Base-by-base conservation (phyloP, 306 rosid genomes). In the Acacia crassicarpa region DNA sequence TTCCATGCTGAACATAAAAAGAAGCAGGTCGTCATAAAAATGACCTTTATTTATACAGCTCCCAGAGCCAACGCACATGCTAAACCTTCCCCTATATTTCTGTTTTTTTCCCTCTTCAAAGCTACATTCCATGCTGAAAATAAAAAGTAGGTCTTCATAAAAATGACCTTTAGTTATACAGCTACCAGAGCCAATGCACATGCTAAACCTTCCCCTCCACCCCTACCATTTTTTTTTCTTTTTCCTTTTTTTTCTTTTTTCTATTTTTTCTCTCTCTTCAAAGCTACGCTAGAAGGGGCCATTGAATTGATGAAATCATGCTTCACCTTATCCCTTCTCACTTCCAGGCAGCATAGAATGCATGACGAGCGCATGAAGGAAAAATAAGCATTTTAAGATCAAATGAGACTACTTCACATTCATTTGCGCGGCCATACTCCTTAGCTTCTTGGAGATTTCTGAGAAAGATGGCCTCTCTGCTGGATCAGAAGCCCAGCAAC, bases 391-490 rank as follows among this genome's bases (percentile, higher is more conserved):
- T 80, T 76, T 78, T 80, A 30, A 80, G 81, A 83, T 38, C 58
- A 82, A 58, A 33, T 80, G 81, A 72, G 44, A 80, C 88, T 87
- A 96, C 84, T 92, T 96, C 83, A 96, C 88, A 85, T 96, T 96
- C 98, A 94, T 85, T 43, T 93, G 86, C 82, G 98, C 97, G 63
- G 97, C 99, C 97, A 96, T 96, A 78, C 79, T 94, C 93, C 99
- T 90, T 48, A 96, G 91, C 93, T 91, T 96, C 91, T 92, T 97
- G 27, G 99, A 93, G 71, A 96, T 96, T 86, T 92, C 97, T 32
- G 98, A 88, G 89, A 96, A 96, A 4, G 99, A 94, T 82, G 99
- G 97, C 75, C 99, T 92, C 67, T 74, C 86, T 8, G 84, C 59
- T 15, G 98, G 97, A 54, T 96, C 99, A 35, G 98, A 88, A 74